Evolutionary conservation across 2,329 filamentous ascomycete species (phyloP).

Genomic region (Aspergillus tubingensis): DNA sequence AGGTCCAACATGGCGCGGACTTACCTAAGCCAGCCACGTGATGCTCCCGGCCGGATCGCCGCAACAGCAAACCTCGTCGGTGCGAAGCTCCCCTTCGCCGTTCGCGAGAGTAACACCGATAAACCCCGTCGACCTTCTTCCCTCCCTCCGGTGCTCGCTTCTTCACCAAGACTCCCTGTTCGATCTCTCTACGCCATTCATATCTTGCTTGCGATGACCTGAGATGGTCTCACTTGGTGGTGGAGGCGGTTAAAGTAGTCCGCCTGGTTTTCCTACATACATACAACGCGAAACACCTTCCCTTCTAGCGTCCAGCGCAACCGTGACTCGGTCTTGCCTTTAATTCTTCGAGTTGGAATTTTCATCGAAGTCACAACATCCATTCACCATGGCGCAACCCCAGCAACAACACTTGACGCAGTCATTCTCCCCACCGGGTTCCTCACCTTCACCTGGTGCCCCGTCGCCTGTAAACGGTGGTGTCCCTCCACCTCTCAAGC

Average conservation of each 20-base stretch:
- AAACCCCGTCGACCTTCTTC: slow-evolving; percentile 12
- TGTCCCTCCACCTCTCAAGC: slow-evolving; percentile 71
- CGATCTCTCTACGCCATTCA: background rate
- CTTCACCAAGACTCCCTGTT: background rate
- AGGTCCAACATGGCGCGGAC: background rate
- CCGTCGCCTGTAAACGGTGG: slow-evolving; percentile 52
- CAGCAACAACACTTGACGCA: slow-evolving; percentile 51
- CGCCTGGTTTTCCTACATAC: slow-evolving; percentile 38
- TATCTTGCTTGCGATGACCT: slow-evolving; percentile 28
- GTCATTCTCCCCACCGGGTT: slow-evolving; percentile 64
- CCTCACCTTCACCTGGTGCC: slow-evolving; percentile 62
- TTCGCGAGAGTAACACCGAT: slow-evolving; percentile 16
- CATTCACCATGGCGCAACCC: slow-evolving; percentile 60
- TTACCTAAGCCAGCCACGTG: slow-evolving; percentile 18
- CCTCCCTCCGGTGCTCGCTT: slow-evolving; percentile 17
- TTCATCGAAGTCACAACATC: background rate
- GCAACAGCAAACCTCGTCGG: slow-evolving; percentile 25
- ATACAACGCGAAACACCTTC: slow-evolving; percentile 28
- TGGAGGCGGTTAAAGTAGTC: slow-evolving; percentile 40
- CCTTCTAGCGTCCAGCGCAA: slow-evolving; percentile 19
- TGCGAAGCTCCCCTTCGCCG: slow-evolving; percentile 25
- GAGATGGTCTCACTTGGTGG: slow-evolving; percentile 43
- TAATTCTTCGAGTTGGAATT: slow-evolving; percentile 4
- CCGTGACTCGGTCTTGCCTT: slow-evolving; percentile 25
- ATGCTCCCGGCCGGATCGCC: slow-evolving; percentile 8